Base-by-base conservation (phyloP, 495 filamentous ascomycete genomes). In the Penicillium psychrofluorescens region DNA sequence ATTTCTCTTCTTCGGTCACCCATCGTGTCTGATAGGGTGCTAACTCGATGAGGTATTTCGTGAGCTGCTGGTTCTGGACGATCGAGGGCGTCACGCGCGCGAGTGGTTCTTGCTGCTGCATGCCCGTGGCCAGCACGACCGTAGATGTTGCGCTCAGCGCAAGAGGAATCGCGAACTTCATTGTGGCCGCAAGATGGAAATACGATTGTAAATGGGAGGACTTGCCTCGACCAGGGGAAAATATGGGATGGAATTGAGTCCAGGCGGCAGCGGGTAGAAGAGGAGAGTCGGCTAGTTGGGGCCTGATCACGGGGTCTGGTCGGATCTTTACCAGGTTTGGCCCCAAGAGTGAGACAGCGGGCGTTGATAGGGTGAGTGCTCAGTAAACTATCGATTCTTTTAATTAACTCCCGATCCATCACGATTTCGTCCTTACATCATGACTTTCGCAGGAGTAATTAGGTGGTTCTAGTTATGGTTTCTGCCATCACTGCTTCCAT, bases 1-100 rank as follows among this genome's bases (percentile, higher is more conserved):
- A 95, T 67, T 98, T 98, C 68, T 95, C 81, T 28, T 95, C 88
- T 53, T 98, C 91, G 0, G 86, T 91, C 16, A 95, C 82, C 85
- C 86, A 94, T 67, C 71, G 65, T 15, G 80, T 89, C 51, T 88
- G 76, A 45, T 86, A 88, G n/a, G 89, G 91, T 11, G 78, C 71
- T n/a, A 95, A 66, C 71, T 98, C 90, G 47, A 98, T 84, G 30
- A 92, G 75, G 55, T 76, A 95, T 53, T 74, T 73, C 40, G 84
- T 76, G 14, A 55, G 45, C 15, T 61, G 51, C 29, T 46, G 45
- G 43, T 58, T 55, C 29, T 65, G 62, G 11, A 63, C 55, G 35
- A 63, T 48, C 15, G 59, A 64, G 10, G 53, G 56, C 10, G 49
- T 53, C 31, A 22, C 3, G 22, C 22, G 22, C 22, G 2, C 22